Percentiles rank a stretch among this genome's conserved stretches.
phyloP scores from a whole-genome alignment of 164 flowering plant species.

The Vitis labrusca region DNA sequence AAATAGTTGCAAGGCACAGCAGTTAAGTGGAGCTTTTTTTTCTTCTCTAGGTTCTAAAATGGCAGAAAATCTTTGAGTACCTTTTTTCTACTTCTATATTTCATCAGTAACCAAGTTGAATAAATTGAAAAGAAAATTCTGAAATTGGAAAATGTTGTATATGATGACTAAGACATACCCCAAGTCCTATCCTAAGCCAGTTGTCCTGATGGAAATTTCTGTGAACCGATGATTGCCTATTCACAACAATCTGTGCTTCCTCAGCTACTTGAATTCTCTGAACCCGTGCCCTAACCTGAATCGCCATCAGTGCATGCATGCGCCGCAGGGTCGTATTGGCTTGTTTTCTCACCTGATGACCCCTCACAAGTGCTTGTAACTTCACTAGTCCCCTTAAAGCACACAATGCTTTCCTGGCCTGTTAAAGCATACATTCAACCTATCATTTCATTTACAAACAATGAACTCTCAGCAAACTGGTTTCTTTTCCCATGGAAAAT shows the following conservation, averaged over 20 bases:
- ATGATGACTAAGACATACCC: conserved; percentile 5
- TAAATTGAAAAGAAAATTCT: no score
- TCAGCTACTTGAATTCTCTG: conserved; percentile 39
- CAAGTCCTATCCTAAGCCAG: not conserved
- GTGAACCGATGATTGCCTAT: conserved; percentile 15
- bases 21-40: no score
- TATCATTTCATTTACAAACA: no score
- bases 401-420: conserved; percentile 54
- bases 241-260: conserved; percentile 9
- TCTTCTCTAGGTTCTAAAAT: no score
- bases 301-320: conserved; percentile 45
- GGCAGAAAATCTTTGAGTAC: no score
- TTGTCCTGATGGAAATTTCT: conserved; percentile 1
- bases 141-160: no score
- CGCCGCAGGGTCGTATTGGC: conserved; percentile 26
- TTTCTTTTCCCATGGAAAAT: not conserved
- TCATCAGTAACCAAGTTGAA: no score
- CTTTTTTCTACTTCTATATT: no score
- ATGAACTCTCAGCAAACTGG: no score
- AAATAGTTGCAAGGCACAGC: no score
- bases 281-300: conserved; percentile 47
- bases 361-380: conserved; percentile 56
- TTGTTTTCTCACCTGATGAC: conserved; percentile 52
- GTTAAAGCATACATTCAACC: not conserved
- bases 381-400: conserved; percentile 54